Conservation (phyloP, 768 basidiomycete genomes). For the Roridomyces roridus region DNA sequence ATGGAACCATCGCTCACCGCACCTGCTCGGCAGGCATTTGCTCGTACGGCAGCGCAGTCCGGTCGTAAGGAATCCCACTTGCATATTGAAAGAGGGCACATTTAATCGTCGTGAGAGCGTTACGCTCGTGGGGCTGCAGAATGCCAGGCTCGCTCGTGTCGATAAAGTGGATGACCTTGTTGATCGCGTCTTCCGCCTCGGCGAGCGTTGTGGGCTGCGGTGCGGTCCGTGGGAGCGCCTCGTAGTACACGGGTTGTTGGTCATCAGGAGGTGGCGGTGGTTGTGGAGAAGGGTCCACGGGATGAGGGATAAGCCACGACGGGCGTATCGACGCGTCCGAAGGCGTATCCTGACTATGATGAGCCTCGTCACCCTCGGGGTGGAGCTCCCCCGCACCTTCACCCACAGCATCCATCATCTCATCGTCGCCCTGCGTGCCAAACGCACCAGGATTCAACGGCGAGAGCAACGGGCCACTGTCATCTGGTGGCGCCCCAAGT, state of each 20-base stretch:
- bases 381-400: no score
- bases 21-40: no score
- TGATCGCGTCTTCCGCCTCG: slow-evolving; percentile 61
- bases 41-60: slow-evolving; percentile 10
- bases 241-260: slow-evolving; percentile 7
- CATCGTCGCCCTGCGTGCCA: not conserved
- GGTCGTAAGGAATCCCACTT: slow-evolving; percentile 10
- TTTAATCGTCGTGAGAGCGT: slow-evolving; percentile 54
- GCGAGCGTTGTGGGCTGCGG: slow-evolving; percentile 43
- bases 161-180: slow-evolving; percentile 59
- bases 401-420: not conserved
- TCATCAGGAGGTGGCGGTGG: not conserved
- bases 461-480: slow-evolving; percentile 2
- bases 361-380: slow-evolving; percentile 14
- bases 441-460: slow-evolving; percentile 9
- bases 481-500: slow-evolving; percentile 12
- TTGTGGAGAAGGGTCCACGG: slow-evolving; percentile 4
- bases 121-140: slow-evolving; percentile 41
- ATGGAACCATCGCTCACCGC: not conserved
- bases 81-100: slow-evolving; percentile 56
- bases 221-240: not conserved
- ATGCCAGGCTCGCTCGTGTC: slow-evolving; percentile 41
- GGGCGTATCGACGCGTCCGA: slow-evolving; percentile 9
- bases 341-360: no score
- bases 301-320: slow-evolving; percentile 9